These are phyloP conservation scores for Dissoconium aciculare DNA, from an alignment of 2,329 filamentous ascomycete species.

Conservation along the genomic window DNA sequence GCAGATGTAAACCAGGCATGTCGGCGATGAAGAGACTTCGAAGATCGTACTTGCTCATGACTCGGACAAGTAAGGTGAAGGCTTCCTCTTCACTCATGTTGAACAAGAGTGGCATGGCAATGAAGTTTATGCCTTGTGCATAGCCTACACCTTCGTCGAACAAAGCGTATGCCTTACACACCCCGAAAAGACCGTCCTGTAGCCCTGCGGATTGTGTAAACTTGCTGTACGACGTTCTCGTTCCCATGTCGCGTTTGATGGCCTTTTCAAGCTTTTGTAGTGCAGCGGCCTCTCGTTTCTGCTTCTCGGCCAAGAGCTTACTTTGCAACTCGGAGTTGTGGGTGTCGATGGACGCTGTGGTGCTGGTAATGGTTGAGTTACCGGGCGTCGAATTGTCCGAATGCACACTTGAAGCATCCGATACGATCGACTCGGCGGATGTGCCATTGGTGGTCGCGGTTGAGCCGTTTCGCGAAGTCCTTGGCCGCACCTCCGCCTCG, in stretches of 20 bases:
- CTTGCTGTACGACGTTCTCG: conserved; percentile 90
- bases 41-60: conserved; percentile 94
- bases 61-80: conserved; percentile 76
- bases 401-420: conserved; percentile 71
- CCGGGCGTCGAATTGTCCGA: conserved; percentile 57
- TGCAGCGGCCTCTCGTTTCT: conserved; percentile 58
- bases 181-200: conserved; percentile 83
- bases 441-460: conserved; percentile 3
- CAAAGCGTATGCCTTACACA: conserved; percentile 94
- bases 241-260: conserved; percentile 80
- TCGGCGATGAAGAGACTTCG: conserved; percentile 88
- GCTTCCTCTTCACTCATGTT: conserved; percentile 98
- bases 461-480: conserved; percentile 11
- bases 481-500: conserved; percentile 46
- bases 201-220: conserved; percentile 81
- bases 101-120: conserved; percentile 90
- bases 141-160: conserved; percentile 93
- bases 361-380: conserved; percentile 30
- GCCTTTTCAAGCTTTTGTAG: conserved; percentile 76
- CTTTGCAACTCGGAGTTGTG: conserved; percentile 40
- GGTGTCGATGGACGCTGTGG: conserved; percentile 17
- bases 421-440: conserved; percentile 25
- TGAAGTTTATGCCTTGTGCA: conserved; percentile 97
- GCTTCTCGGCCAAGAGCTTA: conserved; percentile 53
- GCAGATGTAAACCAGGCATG: conserved; percentile 89